Conservation (phyloP, 495 filamentous ascomycete genomes). For the Hypoxylon trugodes region DNA sequence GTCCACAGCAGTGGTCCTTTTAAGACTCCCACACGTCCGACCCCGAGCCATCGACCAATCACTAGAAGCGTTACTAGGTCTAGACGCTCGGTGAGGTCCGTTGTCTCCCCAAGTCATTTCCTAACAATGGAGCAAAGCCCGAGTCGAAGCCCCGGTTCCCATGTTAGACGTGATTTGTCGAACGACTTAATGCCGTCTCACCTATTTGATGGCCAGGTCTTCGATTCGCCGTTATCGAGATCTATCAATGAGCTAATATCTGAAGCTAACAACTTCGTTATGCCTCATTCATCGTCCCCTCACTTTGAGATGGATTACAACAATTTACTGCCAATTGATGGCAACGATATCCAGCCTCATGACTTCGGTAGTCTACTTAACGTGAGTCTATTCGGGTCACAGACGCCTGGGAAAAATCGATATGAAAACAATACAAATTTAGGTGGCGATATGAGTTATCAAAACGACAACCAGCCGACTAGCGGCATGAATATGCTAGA, state of each 20-base stretch:
- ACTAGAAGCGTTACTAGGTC: constrained; percentile 64
- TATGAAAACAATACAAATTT: no score
- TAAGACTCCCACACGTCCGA: constrained; percentile 66
- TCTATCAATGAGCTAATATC: constrained; percentile 67
- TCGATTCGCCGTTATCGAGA: constrained; percentile 66
- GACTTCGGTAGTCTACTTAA: constrained; percentile 60
- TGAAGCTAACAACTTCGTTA: constrained; percentile 58
- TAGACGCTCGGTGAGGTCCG: constrained; percentile 51
- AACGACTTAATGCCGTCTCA: constrained; percentile 49
- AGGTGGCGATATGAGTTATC: no score
- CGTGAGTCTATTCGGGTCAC: constrained; percentile 55
- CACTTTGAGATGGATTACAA: constrained; percentile 49
- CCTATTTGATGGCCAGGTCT: constrained; percentile 42
- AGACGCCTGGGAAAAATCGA: no score
- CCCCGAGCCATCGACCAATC: constrained; percentile 64
- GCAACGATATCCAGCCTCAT: constrained; percentile 41
- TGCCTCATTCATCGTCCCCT: constrained; percentile 46
- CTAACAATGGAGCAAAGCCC: constrained; percentile 54
- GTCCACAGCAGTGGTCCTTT: constrained; percentile 54
- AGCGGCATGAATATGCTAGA: no score
- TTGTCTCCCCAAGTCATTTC: constrained; percentile 47
- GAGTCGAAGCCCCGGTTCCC: constrained; percentile 49
- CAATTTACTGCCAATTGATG: constrained; percentile 51
- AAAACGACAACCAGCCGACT: no score
- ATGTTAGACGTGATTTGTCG: constrained; percentile 38